Conservation (phyloP, 2,329 filamentous ascomycete genomes). For the Diaporthe velutina region DNA sequence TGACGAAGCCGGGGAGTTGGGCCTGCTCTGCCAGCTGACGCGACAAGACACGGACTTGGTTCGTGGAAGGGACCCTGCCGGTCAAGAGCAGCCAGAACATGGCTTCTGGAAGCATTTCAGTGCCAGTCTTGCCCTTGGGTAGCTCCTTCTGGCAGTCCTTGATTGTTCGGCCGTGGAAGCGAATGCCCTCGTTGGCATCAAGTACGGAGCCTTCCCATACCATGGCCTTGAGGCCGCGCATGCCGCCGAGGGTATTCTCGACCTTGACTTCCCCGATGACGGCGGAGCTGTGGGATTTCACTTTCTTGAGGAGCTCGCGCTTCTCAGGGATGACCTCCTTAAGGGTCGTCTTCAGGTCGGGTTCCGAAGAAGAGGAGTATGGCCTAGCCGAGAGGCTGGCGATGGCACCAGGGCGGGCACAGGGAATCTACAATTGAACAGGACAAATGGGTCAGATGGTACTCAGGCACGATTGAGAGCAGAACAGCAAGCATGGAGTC, state of each 20-base stretch:
- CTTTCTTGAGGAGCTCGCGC: slow-evolving; percentile 91
- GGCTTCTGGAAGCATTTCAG: slow-evolving; percentile 97
- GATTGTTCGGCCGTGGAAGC: slow-evolving; percentile 97
- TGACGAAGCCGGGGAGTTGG: slow-evolving; percentile 83
- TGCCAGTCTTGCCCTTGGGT: slow-evolving; percentile 91
- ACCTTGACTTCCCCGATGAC: slow-evolving; percentile 93
- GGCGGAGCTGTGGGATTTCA: slow-evolving; percentile 87
- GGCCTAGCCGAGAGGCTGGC: slow-evolving; percentile 57
- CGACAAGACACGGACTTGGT: slow-evolving; percentile 86
- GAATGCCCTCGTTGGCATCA: slow-evolving; percentile 96
- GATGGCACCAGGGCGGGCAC: slow-evolving; percentile 41
- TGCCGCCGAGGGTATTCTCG: slow-evolving; percentile 93
- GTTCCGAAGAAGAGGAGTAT: slow-evolving; percentile 84
- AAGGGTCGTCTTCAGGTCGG: slow-evolving; percentile 89
- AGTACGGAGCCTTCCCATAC: slow-evolving; percentile 98
- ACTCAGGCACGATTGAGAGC: background rate
- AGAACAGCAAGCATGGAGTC: background rate
- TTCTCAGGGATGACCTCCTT: slow-evolving; percentile 89
- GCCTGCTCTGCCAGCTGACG: slow-evolving; percentile 90
- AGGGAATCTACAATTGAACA: slow-evolving; percentile 46
- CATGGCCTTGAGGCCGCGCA: slow-evolving; percentile 98
- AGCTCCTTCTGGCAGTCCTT: slow-evolving; percentile 96
- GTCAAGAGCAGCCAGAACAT: slow-evolving; percentile 99
- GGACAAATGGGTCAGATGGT: background rate
- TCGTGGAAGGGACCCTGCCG: slow-evolving; percentile 86